Evolutionary conservation across 2,329 filamentous ascomycete species (phyloP).

Genomic region (Penicillium psychrosexuale): DNA sequence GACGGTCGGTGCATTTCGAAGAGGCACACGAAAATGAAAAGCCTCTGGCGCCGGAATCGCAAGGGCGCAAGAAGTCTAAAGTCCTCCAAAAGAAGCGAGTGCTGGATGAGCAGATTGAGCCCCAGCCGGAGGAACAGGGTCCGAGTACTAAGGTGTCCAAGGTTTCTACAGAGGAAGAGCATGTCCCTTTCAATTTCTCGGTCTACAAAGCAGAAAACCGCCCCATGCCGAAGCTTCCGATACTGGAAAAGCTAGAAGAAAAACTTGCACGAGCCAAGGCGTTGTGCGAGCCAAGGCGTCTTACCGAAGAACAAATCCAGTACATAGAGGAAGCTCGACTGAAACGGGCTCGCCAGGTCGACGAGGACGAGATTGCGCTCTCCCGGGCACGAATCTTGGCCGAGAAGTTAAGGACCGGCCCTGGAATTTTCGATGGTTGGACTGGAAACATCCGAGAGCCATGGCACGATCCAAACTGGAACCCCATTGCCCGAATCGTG

Average conservation of each 20-base stretch:
- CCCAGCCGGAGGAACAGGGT: conserved; percentile 10
- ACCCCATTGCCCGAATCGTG: background rate
- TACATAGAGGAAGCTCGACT: conserved; percentile 18
- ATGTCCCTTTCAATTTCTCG: conserved; percentile 17
- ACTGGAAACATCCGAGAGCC: conserved; percentile 25
- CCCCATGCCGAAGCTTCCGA: conserved; percentile 35
- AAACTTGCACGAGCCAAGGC: conserved; percentile 21
- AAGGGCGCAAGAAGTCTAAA: background rate
- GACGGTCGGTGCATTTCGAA: conserved; percentile 7
- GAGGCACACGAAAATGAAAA: background rate
- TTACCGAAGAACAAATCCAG: conserved; percentile 16
- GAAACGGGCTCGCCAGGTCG: conserved; percentile 27
- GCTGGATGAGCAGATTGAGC: conserved; percentile 21
- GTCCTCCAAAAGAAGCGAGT: conserved; percentile 26
- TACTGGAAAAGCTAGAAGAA: conserved; percentile 28
- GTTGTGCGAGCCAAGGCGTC: conserved; percentile 25
- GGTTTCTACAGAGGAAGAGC: conserved; percentile 17
- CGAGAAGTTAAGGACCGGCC: conserved; percentile 38
- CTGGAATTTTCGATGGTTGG: conserved; percentile 30
- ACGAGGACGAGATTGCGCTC: conserved; percentile 43
- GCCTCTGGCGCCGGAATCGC: background rate
- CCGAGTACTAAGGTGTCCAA: conserved; percentile 27
- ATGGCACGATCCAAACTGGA: conserved; percentile 13
- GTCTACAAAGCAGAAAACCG: conserved; percentile 5
- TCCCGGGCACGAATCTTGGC: conserved; percentile 42